A percentile compares a stretch with the other conserved stretches of the same genome.
Conservation (phyloP, 2,329 filamentous ascomycete species). For the Fusarium dimerum region DNA sequence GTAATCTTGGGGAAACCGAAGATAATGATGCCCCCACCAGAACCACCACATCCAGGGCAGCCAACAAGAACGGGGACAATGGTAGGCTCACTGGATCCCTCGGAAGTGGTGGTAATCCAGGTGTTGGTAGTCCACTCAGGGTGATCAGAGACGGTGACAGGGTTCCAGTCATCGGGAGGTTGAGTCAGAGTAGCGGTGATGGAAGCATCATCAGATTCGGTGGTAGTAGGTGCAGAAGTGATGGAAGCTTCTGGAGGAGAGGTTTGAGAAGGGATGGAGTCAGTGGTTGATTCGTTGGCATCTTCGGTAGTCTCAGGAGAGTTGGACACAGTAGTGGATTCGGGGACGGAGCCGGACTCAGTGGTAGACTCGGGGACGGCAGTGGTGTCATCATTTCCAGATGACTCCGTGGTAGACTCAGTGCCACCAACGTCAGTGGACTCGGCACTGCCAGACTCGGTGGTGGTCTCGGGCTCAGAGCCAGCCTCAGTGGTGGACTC, state of each 20-base stretch:
- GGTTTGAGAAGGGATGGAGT: background rate
- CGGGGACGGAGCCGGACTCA: no score
- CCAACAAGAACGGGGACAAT: constrained; percentile 16
- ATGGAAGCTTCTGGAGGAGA: background rate
- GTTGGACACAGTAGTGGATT: no score
- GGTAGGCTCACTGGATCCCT: constrained; percentile 9
- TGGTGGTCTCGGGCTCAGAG: no score
- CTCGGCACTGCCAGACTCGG: no score
- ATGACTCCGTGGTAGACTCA: no score
- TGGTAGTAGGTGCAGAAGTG: background rate
- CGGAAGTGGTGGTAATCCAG: constrained; percentile 18
- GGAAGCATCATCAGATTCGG: background rate
- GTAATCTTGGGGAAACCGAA: constrained; percentile 8
- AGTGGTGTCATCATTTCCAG: no score
- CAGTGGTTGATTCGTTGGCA: background rate
- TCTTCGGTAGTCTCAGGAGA: no score
- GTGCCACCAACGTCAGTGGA: no score
- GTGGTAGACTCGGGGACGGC: no score
- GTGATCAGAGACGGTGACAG: constrained; percentile 3
- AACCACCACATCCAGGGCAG: constrained; percentile 6
- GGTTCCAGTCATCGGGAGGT: background rate
- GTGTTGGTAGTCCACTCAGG: constrained; percentile 19
- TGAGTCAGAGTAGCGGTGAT: constrained; percentile 3
- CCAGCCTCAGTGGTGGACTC: no score
- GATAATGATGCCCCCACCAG: constrained; percentile 11